A percentile compares a stretch with the other conserved stretches of the same genome.
These are phyloP conservation scores for Hemileia vastatrix DNA, from an alignment of 1,284 basidiomycete species.

Conservation along the genomic window DNA sequence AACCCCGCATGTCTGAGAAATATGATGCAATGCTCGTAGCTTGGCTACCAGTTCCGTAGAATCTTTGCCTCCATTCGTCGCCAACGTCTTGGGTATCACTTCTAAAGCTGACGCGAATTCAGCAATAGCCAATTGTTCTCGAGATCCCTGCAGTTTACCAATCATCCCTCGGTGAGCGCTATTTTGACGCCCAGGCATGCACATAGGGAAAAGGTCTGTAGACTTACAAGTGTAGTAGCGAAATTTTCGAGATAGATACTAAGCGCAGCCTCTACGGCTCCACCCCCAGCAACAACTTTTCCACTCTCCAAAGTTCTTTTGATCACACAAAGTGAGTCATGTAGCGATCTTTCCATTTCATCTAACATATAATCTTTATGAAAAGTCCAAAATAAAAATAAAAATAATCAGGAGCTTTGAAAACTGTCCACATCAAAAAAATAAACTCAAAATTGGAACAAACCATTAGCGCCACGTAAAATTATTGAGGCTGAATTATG, in stretches of 20 bases:
- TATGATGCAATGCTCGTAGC: conserved; percentile 91
- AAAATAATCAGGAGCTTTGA: background rate
- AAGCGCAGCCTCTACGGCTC: conserved; percentile 91
- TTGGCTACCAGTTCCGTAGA: conserved; percentile 96
- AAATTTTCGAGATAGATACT: conserved; percentile 99
- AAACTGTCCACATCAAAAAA: background rate
- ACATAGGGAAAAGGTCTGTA: background rate
- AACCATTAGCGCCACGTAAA: conserved; percentile 77
- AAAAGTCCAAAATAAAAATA: background rate
- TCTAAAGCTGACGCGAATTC: conserved; percentile 91
- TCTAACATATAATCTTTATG: conserved; percentile 91
- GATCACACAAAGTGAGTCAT: conserved; percentile 89
- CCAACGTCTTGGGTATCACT: conserved; percentile 90
- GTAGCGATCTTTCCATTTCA: conserved; percentile 96
- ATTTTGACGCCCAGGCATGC: background rate
- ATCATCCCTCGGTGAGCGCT: background rate
- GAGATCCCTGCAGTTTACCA: conserved; percentile 60
- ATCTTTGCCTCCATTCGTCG: conserved; percentile 97
- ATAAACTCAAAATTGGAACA: conserved; percentile 3
- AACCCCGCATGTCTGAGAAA: conserved; percentile 73
- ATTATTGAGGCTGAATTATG: conserved; percentile 89
- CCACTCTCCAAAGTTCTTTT: conserved; percentile 97
- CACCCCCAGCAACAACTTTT: conserved; percentile 89
- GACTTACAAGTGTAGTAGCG: conserved; percentile 80
- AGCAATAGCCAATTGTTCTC: conserved; percentile 96